These are phyloP conservation scores for Cryphonectria carpinicola DNA, from an alignment of 2,329 filamentous ascomycete species.

Conservation along the genomic window DNA sequence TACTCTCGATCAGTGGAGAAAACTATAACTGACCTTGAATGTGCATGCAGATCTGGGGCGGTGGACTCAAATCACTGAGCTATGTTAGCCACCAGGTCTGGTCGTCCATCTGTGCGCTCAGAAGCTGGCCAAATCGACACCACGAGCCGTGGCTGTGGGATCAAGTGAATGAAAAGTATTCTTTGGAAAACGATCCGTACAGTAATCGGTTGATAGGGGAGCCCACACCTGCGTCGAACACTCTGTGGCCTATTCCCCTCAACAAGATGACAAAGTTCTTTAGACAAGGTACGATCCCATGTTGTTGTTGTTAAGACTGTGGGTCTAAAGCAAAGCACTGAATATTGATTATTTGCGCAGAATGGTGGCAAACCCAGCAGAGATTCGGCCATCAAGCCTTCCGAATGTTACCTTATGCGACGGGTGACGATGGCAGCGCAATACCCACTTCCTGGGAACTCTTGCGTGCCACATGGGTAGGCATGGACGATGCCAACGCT, in stretches of 20 bases:
- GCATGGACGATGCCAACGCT: neutral
- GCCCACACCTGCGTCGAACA: neutral
- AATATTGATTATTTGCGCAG: neutral
- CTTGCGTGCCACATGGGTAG: neutral
- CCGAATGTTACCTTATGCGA: neutral
- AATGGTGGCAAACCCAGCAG: neutral
- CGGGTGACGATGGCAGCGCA: neutral
- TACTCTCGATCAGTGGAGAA: neutral
- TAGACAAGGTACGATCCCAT: neutral
- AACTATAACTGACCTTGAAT: neutral
- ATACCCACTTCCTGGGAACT: neutral
- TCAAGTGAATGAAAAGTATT: neutral
- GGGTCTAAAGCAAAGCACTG: neutral
- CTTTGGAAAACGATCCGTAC: neutral
- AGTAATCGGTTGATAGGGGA: neutral
- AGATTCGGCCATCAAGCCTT: neutral
- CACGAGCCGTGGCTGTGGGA: neutral
- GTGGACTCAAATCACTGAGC: neutral
- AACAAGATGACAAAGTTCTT: neutral
- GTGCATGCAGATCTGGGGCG: neutral
- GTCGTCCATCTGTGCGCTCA: neutral
- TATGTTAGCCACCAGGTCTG: neutral
- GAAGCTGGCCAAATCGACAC: neutral
- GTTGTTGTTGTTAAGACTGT: neutral
- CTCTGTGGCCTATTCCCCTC: neutral